Evolutionary conservation across 2,329 filamentous ascomycete species (phyloP).

Genomic region (Amauroascus verrucosus): DNA sequence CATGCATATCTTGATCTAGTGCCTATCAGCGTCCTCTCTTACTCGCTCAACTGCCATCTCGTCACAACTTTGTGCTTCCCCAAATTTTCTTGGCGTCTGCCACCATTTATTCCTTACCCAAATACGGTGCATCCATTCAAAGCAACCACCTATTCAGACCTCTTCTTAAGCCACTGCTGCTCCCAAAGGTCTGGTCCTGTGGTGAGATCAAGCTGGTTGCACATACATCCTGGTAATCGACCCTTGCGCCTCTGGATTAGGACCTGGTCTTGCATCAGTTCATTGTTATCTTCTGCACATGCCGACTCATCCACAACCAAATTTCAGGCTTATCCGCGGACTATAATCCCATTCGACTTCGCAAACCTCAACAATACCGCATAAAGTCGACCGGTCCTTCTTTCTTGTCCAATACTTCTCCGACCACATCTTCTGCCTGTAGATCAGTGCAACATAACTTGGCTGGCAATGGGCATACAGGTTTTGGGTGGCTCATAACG

Average conservation of each 20-base stretch:
- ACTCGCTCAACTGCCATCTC: constrained; percentile 1
- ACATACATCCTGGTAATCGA: background rate
- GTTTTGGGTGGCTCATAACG: background rate
- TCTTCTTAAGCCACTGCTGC: background rate
- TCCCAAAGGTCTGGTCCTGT: background rate
- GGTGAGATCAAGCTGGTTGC: background rate
- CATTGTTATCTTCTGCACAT: background rate
- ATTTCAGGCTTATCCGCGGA: background rate
- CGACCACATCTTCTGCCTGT: no score
- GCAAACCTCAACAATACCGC: no score
- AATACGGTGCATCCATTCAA: background rate
- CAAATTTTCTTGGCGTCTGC: background rate
- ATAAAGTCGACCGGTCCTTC: no score
- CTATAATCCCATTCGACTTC: no score
- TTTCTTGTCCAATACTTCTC: no score
- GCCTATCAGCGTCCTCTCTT: background rate
- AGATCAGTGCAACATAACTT: no score
- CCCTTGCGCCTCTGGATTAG: background rate
- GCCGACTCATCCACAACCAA: background rate
- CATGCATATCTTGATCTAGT: background rate
- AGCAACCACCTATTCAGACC: background rate
- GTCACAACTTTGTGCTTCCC: constrained; percentile 1
- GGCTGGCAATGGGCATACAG: no score
- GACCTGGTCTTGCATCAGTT: background rate
- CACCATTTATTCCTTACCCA: background rate